Base-by-base conservation (phyloP, 2,329 filamentous ascomycete species). In the Ploettnerulaceae sp. region DNA sequence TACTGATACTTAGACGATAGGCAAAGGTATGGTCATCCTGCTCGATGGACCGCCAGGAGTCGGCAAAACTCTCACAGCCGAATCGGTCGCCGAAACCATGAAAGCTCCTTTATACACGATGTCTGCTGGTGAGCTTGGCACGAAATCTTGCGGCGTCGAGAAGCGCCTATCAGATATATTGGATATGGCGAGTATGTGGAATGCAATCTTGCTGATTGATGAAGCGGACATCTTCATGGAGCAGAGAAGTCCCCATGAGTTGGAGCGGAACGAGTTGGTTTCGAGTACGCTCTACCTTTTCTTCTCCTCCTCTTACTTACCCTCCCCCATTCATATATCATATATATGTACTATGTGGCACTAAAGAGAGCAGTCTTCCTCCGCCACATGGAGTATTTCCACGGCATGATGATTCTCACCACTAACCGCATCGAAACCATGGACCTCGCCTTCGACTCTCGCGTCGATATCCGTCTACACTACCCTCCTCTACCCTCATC, bases 101-200 rank as follows among this genome's bases (percentile, higher is more conserved):
- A 40, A 47, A 7, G 38, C 43, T 6, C 58, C 60, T 1, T 49
- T 62, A 1, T 57, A 57, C 28, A 44, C 38, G 18, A 45, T 61
- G 64, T 68, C 69, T 39, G 69, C 69, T 21, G 71, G 72, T 31
- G 72, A 76, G 49, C 63, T 77, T 9, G 74, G 73, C 15, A 67
- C 66, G 33, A 65, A 66, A 45, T 37, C 53, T 47, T 2, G 55
- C 40, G 8, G 57, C 31, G 51, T 52, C 1, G 29, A 65, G 15
- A 57, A 53, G 15, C 47, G 52, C 7, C 25, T 77, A 75, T 56
- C 76, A 33, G 46, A 76, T 51, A 82, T 85, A 45, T 72, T 90
- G 48, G 81, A 86, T 58, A 81, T 75, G 54, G 73, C 72, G 1
- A 66, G 66, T 0, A 66, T 67, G n/a, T 77, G 74, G 73, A 66